phyloP scores from a whole-genome alignment of 768 basidiomycete genomes.

The Lactifluus piperatus region DNA sequence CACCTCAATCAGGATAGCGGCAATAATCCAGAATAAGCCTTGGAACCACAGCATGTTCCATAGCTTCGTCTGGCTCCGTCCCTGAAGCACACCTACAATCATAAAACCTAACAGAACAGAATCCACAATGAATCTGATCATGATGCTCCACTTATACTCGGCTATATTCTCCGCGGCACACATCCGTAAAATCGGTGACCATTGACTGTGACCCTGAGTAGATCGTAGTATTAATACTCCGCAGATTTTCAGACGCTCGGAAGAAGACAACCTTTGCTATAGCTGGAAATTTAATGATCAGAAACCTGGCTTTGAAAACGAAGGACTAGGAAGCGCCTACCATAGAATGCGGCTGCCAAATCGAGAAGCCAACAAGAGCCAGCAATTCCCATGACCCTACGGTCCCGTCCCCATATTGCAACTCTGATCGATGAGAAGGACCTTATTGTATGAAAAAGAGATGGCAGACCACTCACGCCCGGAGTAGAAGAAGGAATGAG shows the following conservation, averaged over 20 bases:
- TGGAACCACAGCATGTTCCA: neutral
- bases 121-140: conserved; percentile 1
- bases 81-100: conserved; percentile 4
- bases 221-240: neutral
- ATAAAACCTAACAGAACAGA: neutral
- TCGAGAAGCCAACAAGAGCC: neutral
- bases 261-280: neutral
- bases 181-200: neutral
- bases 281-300: neutral
- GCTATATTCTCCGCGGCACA: neutral
- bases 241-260: neutral
- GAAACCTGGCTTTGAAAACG: neutral
- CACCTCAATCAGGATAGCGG: neutral
- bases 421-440: neutral
- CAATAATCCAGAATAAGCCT: conserved; percentile 6
- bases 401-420: conserved; percentile 3
- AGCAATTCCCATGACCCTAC: neutral
- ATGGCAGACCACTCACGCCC: neutral
- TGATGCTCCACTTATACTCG: neutral
- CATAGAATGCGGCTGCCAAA: neutral
- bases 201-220: neutral
- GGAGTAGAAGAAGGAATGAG: conserved; percentile 9
- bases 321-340: neutral
- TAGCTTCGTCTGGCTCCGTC: neutral
- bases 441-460: neutral